A percentile compares a stretch with the other conserved stretches of the same genome.
phyloP scores from a whole-genome alignment of 768 basidiomycete genomes.

The Panellus pusillus region DNA sequence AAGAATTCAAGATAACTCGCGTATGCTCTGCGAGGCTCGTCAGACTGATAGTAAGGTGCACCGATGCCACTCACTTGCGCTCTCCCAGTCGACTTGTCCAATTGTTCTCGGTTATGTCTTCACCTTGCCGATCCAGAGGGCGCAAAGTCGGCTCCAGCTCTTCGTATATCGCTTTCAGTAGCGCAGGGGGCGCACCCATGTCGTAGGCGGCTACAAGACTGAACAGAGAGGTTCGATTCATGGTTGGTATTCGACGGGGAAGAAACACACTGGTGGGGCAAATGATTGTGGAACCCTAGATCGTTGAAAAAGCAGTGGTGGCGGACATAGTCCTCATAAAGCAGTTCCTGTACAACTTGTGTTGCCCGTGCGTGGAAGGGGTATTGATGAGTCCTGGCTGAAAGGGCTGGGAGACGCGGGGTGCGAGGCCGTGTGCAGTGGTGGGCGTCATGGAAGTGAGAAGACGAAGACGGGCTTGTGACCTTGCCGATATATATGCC shows the following conservation, averaged over 20 bases:
- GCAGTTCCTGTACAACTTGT: conserved; percentile 30
- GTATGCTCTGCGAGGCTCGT: conserved; percentile 2
- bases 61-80: conserved; percentile 29
- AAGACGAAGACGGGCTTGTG: too few relatives aligned
- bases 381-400: conserved; percentile 10
- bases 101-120: conserved; percentile 30
- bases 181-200: conserved; percentile 35
- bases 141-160: conserved; percentile 25
- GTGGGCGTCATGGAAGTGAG: too few relatives aligned
- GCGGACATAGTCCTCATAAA: conserved; percentile 35
- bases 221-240: neutral
- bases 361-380: conserved; percentile 28
- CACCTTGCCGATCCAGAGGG: conserved; percentile 28
- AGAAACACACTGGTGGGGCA: conserved; percentile 41
- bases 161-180: conserved; percentile 39
- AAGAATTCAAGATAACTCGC: conserved; percentile 17
- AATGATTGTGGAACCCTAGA: conserved; percentile 42
- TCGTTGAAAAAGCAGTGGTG: conserved; percentile 40
- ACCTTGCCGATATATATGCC: too few relatives aligned
- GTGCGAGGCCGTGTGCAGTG: neutral
- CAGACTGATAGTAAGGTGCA: neutral
- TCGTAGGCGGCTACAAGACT: conserved; percentile 45
- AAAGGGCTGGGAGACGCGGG: neutral
- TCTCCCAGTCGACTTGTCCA: conserved; percentile 38
- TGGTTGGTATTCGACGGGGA: neutral